phyloP scores from a whole-genome alignment of 129 eudicot genomes.

The Calendula officinalis region DNA sequence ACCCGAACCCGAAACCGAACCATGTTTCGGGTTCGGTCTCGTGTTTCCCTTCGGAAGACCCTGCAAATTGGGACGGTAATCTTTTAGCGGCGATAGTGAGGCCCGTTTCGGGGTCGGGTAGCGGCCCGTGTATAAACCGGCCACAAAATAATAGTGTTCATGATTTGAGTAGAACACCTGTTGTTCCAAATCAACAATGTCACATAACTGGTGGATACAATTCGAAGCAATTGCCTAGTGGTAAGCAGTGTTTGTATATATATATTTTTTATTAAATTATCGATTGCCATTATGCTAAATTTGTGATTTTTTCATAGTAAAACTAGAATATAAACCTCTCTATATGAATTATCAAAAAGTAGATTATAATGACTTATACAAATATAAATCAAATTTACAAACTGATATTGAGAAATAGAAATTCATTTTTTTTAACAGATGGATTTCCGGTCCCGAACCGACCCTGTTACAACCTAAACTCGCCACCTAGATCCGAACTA shows the following conservation, averaged over 20 bases:
- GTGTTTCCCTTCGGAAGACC: slow-evolving; percentile 24
- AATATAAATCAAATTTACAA: neutral
- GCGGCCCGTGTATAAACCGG: slow-evolving; percentile 8
- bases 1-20: slow-evolving; percentile 5
- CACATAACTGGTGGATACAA: slow-evolving; percentile 13
- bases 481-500: slow-evolving; percentile 49
- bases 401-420: neutral
- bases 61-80: slow-evolving; percentile 34
- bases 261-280: neutral
- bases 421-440: slow-evolving; percentile 34
- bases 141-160: slow-evolving; percentile 25
- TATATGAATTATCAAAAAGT: neutral
- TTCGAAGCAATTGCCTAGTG: slow-evolving; percentile 24
- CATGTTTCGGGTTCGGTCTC: slow-evolving; percentile 18
- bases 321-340: neutral
- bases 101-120: neutral
- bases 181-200: slow-evolving; percentile 28
- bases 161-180: slow-evolving; percentile 10
- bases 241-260: slow-evolving; percentile 29
- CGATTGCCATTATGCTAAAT: neutral
- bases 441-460: slow-evolving; percentile 38
- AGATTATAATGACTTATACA: neutral
- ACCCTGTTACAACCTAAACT: slow-evolving; percentile 39
- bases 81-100: slow-evolving; percentile 42
- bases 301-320: neutral